A percentile compares a stretch with the other conserved stretches of the same genome.
Evolutionary conservation across 805 yeast genomes (phyloP).

Genomic region (Pichia pseudocactophila): DNA sequence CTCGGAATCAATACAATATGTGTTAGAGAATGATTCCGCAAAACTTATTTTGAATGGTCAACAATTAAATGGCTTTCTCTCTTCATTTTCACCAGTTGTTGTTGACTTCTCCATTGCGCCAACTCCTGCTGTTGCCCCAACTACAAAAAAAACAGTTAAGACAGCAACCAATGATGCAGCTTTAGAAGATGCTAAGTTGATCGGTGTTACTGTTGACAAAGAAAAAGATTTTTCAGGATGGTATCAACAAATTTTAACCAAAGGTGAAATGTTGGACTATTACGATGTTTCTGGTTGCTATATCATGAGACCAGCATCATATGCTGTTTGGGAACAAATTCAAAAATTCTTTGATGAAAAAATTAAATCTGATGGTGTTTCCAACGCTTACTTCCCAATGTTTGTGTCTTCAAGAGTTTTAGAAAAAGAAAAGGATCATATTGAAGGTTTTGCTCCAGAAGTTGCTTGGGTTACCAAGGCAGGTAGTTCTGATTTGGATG

Average conservation of each 20-base stretch:
- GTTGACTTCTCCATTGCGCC: constrained; percentile 48
- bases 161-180: constrained; percentile 36
- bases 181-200: constrained; percentile 77
- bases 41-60: constrained; percentile 43
- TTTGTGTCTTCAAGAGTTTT: constrained; percentile 87
- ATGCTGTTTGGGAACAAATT: constrained; percentile 88
- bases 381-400: constrained; percentile 97
- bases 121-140: constrained; percentile 29
- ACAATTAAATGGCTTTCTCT: constrained; percentile 37
- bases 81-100: constrained; percentile 41
- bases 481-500: constrained; percentile 88
- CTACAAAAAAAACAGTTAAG: constrained; percentile 28
- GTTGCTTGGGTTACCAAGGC: constrained; percentile 99
- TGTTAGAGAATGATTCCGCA: constrained; percentile 43
- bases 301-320: constrained; percentile 93
- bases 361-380: constrained; percentile 85
- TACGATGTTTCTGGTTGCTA: constrained; percentile 99
- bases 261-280: constrained; percentile 97
- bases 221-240: constrained; percentile 88
- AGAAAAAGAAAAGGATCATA: constrained; percentile 96
- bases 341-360: constrained; percentile 75
- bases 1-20: constrained; percentile 30
- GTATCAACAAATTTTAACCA: constrained; percentile 94
- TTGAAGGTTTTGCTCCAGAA: constrained; percentile 99
- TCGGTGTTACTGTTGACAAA: constrained; percentile 95